phyloP scores from a whole-genome alignment of 2,329 filamentous ascomycete genomes.

The Saccharata proteae region DNA sequence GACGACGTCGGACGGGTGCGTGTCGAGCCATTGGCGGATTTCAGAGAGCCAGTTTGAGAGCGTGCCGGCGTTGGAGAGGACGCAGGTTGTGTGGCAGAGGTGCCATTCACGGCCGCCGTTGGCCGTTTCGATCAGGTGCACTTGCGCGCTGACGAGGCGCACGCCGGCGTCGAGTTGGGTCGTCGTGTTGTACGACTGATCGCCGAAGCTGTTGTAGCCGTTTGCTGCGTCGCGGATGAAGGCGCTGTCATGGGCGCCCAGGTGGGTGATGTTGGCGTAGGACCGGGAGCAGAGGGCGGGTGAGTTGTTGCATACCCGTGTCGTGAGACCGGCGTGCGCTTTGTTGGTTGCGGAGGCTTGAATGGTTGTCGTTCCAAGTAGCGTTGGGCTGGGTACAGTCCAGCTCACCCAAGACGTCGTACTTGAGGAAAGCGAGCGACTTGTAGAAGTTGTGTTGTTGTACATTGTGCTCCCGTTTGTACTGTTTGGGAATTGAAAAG shows the following conservation, averaged over 20 bases:
- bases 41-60: conserved; percentile 48
- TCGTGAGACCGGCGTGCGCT: too few species aligned
- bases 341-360: too few species aligned
- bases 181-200: conserved; percentile 59
- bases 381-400: too few species aligned
- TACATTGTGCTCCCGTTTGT: too few species aligned
- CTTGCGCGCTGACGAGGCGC: conserved; percentile 54
- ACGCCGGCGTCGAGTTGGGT: conserved; percentile 54
- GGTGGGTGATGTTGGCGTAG: conserved; percentile 60
- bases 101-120: conserved; percentile 31
- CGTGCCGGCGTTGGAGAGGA: conserved; percentile 52
- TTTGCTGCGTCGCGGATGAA: conserved; percentile 53
- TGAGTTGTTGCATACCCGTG: conserved; percentile 61
- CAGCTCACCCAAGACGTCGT: too few species aligned
- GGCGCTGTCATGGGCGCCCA: conserved; percentile 58
- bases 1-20: conserved; percentile 58
- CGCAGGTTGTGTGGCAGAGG: conserved; percentile 55
- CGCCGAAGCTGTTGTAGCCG: conserved; percentile 46
- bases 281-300: conserved; percentile 53
- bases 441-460: too few species aligned
- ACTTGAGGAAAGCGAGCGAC: too few species aligned
- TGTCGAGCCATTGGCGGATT: conserved; percentile 53
- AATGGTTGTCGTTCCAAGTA: too few species aligned
- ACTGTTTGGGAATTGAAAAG: too few species aligned
- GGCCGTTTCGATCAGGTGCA: conserved; percentile 40